Conservation (phyloP, 139 green algal species). For the Raphidocelis subcapitata region DNA sequence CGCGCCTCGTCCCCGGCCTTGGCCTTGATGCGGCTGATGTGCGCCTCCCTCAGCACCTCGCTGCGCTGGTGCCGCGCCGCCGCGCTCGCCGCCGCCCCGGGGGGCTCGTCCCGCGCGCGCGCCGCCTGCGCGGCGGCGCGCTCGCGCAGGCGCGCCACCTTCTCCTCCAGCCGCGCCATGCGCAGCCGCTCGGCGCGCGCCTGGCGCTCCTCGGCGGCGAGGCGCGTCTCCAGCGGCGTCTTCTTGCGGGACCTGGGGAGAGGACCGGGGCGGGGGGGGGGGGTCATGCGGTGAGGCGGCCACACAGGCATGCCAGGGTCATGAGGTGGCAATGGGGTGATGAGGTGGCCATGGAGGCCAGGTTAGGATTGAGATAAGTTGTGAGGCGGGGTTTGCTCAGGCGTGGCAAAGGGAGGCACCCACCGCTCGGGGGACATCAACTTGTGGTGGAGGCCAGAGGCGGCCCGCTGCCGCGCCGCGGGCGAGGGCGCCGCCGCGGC, state of each 20-base stretch:
- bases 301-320: neutral
- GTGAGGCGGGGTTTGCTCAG: too few species aligned
- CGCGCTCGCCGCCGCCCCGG: slow-evolving; percentile 28
- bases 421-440: slow-evolving; percentile 39
- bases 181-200: slow-evolving; percentile 44
- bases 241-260: slow-evolving; percentile 15
- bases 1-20: slow-evolving; percentile 58
- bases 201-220: slow-evolving; percentile 43
- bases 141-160: slow-evolving; percentile 29
- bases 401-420: too few species aligned
- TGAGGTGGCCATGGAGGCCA: neutral
- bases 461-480: too few species aligned
- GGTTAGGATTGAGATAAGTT: neutral
- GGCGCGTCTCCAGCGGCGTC: slow-evolving; percentile 26
- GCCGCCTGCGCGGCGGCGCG: neutral
- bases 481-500: too few species aligned
- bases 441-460: slow-evolving; percentile 26
- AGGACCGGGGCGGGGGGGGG: neutral
- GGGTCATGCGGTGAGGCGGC: neutral
- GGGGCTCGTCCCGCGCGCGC: neutral
- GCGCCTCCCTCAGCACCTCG: slow-evolving; percentile 46
- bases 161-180: slow-evolving; percentile 41
- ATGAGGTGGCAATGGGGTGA: neutral
- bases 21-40: slow-evolving; percentile 39
- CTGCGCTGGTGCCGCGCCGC: slow-evolving; percentile 52